Base-by-base conservation (phyloP, 2,329 filamentous ascomycete species). In the Penicillium oxalicum region DNA sequence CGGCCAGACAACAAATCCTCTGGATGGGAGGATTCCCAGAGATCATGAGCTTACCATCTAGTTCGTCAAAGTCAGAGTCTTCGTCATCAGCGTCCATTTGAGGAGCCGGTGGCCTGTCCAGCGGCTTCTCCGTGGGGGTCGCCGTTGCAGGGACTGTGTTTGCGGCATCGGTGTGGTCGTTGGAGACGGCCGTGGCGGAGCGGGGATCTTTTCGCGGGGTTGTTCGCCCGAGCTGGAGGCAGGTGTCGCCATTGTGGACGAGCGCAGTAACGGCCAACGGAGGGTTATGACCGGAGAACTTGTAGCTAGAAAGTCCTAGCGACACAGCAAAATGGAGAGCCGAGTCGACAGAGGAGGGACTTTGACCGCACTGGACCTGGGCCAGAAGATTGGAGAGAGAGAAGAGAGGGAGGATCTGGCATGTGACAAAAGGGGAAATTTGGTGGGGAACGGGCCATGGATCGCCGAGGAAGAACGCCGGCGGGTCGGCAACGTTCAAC, bases 61-160 rank as follows among this genome's bases (percentile, higher is more conserved):
- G 75, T 62, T 97, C 93, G 63, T 96, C 93, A 70, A 95, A 91
- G 57, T 97, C 91, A 5, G 91, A 91, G 62, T 96, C 91, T 18
- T 90, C 85, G 12, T 86, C 83, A 57, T 86, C 79, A 24, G 78
- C 80, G 26, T 58, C 55, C 25, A 18, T 42, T 26, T 48, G 49
- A 13, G 54, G 47, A 34, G 35, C 32, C 24, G 34, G 29, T 5
- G 29, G 29, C 29, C 11, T 43, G 33, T 37, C 43, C 46, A 13
- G 43, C 28, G 40, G 40, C 40, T 42, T 53, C 46, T 48, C 36
- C 27, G 37, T 44, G 41, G 50, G 39, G 32, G 38, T 45, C 38
- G 36, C 42, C 3, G 47, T 33, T 32, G 26, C 29, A 7, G 39
- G 24, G 3, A 18, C 42, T 11, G 34, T 4, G 7, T 36, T 24